A percentile compares a stretch with the other conserved stretches of the same genome.
Evolutionary conservation across 176 grass and related monocot genomes (phyloP).

Genomic region (Guadua angustifolia): DNA sequence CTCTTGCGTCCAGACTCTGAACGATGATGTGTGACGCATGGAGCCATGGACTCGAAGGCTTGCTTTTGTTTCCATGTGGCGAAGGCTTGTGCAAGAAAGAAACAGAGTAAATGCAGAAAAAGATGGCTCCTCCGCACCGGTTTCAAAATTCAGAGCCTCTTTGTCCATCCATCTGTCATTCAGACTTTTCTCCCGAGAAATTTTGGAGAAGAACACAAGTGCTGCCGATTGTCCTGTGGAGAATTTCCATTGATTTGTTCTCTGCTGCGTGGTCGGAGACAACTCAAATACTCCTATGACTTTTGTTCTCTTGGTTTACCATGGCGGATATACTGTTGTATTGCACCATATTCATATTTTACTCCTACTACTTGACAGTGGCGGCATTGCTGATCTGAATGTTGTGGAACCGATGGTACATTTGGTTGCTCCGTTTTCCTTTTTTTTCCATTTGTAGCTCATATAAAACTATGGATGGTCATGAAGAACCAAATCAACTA

Average conservation of each 20-base stretch:
- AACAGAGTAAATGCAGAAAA: neutral
- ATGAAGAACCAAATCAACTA: too few relatives aligned
- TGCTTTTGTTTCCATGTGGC: neutral
- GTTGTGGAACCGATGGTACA: too few relatives aligned
- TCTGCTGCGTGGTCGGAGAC: neutral
- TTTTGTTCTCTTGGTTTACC: too few relatives aligned
- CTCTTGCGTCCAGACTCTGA: neutral
- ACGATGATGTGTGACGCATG: neutral
- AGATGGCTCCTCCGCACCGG: too few relatives aligned
- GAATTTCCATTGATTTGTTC: neutral
- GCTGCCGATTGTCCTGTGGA: neutral
- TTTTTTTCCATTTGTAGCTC: too few relatives aligned
- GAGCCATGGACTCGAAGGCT: too few relatives aligned
- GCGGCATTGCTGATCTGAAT: neutral
- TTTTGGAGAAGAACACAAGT: neutral
- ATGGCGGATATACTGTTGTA: too few relatives aligned
- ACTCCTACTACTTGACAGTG: too few relatives aligned
- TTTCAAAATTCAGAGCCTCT: neutral
- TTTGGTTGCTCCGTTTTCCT: too few relatives aligned
- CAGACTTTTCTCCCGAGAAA: neutral
- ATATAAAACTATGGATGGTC: too few relatives aligned
- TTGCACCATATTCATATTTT: too few relatives aligned
- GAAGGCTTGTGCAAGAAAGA: slow-evolving; percentile 1
- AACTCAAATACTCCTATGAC: neutral
- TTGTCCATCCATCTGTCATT: neutral